These are phyloP conservation scores for Trametes cubensis DNA, from an alignment of 768 basidiomycete species.

Conservation along the genomic window DNA sequence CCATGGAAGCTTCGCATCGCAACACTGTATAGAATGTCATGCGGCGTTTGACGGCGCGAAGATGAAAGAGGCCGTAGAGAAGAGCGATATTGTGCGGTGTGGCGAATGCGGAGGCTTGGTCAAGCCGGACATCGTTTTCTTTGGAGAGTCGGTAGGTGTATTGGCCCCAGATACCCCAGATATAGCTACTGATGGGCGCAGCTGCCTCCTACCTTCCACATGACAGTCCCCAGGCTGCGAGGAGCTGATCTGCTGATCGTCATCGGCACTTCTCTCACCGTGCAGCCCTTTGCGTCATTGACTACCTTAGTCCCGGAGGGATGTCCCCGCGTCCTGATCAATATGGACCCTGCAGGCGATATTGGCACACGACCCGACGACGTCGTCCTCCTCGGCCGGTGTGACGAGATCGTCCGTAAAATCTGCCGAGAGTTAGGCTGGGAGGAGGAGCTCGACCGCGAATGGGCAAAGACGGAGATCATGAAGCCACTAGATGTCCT, in stretches of 20 bases:
- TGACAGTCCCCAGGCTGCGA: constrained; percentile 52
- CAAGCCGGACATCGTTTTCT: constrained; percentile 96
- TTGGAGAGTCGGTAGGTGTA: constrained; percentile 72
- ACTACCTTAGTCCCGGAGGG: constrained; percentile 48
- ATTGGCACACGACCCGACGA: constrained; percentile 60
- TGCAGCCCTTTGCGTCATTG: constrained; percentile 87
- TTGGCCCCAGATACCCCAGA: background rate
- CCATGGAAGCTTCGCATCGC: constrained; percentile 91
- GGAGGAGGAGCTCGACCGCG: constrained; percentile 42
- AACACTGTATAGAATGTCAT: constrained; percentile 80
- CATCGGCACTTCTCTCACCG: constrained; percentile 88
- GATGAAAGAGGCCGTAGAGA: constrained; percentile 65
- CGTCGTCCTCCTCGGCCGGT: constrained; percentile 66
- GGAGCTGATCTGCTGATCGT: constrained; percentile 85
- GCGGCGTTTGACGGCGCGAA: constrained; percentile 59
- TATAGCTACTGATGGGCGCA: constrained; percentile 33
- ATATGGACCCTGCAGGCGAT: constrained; percentile 79
- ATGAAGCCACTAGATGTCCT: constrained; percentile 14
- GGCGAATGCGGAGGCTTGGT: constrained; percentile 69
- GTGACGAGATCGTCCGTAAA: constrained; percentile 65
- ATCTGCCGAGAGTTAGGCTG: constrained; percentile 74
- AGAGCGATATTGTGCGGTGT: constrained; percentile 73
- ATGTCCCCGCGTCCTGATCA: constrained; percentile 86
- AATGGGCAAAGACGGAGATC: constrained; percentile 33
- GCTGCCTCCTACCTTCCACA: constrained; percentile 77